Base-by-base conservation (phyloP, 192 early-diverging fungal species). In the Coemansia sp. region DNA sequence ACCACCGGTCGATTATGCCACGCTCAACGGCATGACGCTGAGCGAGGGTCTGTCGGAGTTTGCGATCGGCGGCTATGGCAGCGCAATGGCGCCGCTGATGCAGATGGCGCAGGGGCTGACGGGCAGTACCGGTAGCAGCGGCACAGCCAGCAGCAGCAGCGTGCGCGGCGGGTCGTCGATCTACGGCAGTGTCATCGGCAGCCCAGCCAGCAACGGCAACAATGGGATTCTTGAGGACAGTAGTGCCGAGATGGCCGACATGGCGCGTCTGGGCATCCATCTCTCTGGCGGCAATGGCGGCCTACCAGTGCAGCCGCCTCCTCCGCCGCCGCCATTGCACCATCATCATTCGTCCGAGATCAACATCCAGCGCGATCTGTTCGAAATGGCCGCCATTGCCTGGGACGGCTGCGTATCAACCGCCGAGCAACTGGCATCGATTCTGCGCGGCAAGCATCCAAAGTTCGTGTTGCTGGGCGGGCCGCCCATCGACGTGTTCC, bases 321-420 rank as follows among this genome's bases (percentile, higher is more conserved):
- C 38, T 11, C 53, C 50, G 31, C 58, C 34, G 29, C 37, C 29
- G n/a, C 23, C 31, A 9, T 10, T 20, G 44, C 62, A 13, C 31
- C 63, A 8, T 27, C 62, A 17, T 57, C 54, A 17, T 20, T 41
- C 23, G 37, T 57, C 19, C 14, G 36, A 36, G 31, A 38, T 37
- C 33, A 57, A 47, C 54, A 67, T 79, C 9, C 60, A 70, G 61
- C 58, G 67, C 62, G 77, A 79, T 23, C 48, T 79, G 33, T 44
- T 63, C 10, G 77, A 79, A 23, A 79, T 79, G 77, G 77, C 77
- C 0, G 55, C 48, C 10, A 61, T 79, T 37, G 77, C 77, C 5
- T 79, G 77, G 77, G 72, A 79, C 48, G 71, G 77, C 30, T 79
- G 77, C 34, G 77, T 79, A 31, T 79, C 77, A 19, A 79, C 77